Evolutionary conservation across 345 rosid genomes (phyloP).

Genomic region (Sonneratia caseolaris): DNA sequence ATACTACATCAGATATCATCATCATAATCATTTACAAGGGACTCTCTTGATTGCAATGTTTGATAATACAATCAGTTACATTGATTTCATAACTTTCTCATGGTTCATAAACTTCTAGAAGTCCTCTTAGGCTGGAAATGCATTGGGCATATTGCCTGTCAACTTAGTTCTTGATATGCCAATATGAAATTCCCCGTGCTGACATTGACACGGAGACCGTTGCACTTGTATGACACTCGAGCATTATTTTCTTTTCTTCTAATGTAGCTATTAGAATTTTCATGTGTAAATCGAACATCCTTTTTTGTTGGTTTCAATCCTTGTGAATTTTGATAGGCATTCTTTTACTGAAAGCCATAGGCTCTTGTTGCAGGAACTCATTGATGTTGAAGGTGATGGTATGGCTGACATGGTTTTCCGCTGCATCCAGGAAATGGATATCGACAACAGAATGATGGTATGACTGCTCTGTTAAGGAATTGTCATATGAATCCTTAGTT

Average conservation of each 20-base stretch:
- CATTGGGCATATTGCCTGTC: neutral
- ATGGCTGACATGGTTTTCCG: slow-evolving; percentile 99
- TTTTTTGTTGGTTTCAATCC: neutral
- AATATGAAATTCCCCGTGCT: neutral
- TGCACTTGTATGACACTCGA: neutral
- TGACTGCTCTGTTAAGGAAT: neutral
- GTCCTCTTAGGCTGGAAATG: neutral
- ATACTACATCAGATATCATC: neutral
- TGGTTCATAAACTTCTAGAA: neutral
- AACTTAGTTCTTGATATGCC: neutral
- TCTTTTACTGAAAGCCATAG: neutral
- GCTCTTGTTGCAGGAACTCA: slow-evolving; percentile 54
- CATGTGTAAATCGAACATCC: neutral
- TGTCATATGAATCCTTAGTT: neutral
- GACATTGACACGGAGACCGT: neutral
- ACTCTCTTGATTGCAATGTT: neutral
- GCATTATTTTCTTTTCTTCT: neutral
- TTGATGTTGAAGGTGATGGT: slow-evolving; percentile 99
- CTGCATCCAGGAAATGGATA: slow-evolving; percentile 99
- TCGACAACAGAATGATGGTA: slow-evolving; percentile 96
- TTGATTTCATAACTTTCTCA: neutral
- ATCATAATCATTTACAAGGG: neutral
- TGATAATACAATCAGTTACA: neutral
- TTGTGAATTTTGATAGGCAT: neutral
- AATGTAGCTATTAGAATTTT: neutral